Conservation (phyloP, 1,139 yeast species). For the Pichia sp. region DNA sequence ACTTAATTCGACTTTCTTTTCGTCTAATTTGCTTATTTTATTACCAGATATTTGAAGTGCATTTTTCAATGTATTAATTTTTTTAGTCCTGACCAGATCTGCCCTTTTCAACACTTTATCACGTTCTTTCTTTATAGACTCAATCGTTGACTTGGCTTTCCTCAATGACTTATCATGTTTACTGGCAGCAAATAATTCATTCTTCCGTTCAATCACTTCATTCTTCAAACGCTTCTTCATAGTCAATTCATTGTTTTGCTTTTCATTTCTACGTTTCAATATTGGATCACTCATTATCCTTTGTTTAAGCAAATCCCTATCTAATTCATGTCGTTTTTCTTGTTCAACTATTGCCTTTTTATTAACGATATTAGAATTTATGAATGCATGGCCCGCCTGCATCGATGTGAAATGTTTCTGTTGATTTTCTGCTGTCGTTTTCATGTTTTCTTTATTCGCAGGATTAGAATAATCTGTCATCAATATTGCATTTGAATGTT, state of each 20-base stretch:
- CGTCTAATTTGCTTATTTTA: no score
- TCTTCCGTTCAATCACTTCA: slow-evolving; percentile 9
- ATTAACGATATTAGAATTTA: slow-evolving; percentile 41
- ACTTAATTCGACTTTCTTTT: slow-evolving; percentile 2
- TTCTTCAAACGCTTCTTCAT: slow-evolving; percentile 14
- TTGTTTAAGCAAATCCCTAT: slow-evolving; percentile 15
- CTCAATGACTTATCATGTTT: slow-evolving; percentile 9
- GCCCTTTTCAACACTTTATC: slow-evolving; percentile 13
- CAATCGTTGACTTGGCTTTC: slow-evolving; percentile 4
- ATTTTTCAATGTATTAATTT: background rate
- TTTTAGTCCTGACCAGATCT: background rate
- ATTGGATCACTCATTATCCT: slow-evolving; percentile 16
- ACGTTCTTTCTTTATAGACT: slow-evolving; percentile 1
- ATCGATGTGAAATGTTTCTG: slow-evolving; percentile 34
- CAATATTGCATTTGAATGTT: slow-evolving; percentile 25
- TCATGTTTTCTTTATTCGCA: slow-evolving; percentile 19
- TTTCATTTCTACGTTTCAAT: slow-evolving; percentile 15
- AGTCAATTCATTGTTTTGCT: slow-evolving; percentile 2
- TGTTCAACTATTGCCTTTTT: slow-evolving; percentile 29
- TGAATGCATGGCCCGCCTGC: slow-evolving; percentile 42
- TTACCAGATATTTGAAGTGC: no score
- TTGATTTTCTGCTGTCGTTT: slow-evolving; percentile 22
- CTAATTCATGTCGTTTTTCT: slow-evolving; percentile 14
- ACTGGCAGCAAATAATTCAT: slow-evolving; percentile 5
- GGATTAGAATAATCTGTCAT: slow-evolving; percentile 27